phyloP scores from a whole-genome alignment of 352 stramenopile genomes.

The Pythium brachiatum region DNA sequence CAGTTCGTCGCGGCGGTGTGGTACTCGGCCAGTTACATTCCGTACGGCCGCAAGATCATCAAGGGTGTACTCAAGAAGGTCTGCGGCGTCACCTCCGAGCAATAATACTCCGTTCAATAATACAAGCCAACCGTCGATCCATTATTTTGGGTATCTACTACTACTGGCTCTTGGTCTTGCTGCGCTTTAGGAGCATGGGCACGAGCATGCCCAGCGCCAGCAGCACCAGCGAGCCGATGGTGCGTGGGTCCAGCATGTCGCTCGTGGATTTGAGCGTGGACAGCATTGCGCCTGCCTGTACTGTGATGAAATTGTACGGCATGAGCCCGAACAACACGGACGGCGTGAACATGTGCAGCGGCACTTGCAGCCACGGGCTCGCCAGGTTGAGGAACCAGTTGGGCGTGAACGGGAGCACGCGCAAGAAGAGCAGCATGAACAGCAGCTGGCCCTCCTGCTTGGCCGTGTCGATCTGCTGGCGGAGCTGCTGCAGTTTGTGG shows the following conservation, averaged over 20 bases:
- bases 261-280: slow-evolving; percentile 62
- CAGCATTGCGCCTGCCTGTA: slow-evolving; percentile 74
- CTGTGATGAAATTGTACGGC: slow-evolving; percentile 84
- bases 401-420: slow-evolving; percentile 79
- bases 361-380: slow-evolving; percentile 75
- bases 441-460: slow-evolving; percentile 42
- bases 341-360: slow-evolving; percentile 60
- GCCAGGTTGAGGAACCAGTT: slow-evolving; percentile 87
- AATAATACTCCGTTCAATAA: slow-evolving; percentile 4
- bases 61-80: slow-evolving; percentile 60
- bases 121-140: background rate
- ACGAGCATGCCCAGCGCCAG: slow-evolving; percentile 68
- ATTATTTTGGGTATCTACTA: background rate
- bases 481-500: slow-evolving; percentile 51
- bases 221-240: slow-evolving; percentile 54
- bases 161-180: slow-evolving; percentile 20
- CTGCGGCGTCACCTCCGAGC: slow-evolving; percentile 39
- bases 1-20: slow-evolving; percentile 75
- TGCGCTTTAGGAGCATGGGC: slow-evolving; percentile 53
- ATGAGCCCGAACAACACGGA: slow-evolving; percentile 66
- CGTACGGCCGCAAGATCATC: slow-evolving; percentile 82
- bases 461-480: slow-evolving; percentile 53
- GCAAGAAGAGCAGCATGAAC: slow-evolving; percentile 70
- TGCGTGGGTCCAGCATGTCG: slow-evolving; percentile 60
- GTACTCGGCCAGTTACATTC: slow-evolving; percentile 86